Evolutionary conservation across 148 eudicot genomes (phyloP).

Genomic region (Chenopodium quinoa): DNA sequence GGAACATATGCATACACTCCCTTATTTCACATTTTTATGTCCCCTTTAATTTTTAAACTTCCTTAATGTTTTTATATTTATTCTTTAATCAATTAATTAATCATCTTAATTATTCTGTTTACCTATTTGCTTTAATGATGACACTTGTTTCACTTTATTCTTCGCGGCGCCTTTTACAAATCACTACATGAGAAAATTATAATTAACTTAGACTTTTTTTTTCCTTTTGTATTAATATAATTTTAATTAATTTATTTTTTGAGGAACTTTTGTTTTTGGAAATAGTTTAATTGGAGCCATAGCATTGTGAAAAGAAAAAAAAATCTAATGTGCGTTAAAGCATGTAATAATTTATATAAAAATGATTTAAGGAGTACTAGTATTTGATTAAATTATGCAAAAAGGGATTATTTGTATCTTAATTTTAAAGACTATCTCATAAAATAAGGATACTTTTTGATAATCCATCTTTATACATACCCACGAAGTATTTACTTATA

Average conservation of each 20-base stretch:
- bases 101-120: constrained; percentile 20
- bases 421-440: background rate
- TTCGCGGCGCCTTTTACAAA: constrained; percentile 26
- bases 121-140: constrained; percentile 29
- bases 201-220: background rate
- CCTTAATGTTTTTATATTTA: constrained; percentile 1
- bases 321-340: constrained; percentile 9
- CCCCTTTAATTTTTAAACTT: constrained; percentile 19
- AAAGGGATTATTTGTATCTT: background rate
- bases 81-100: constrained; percentile 6
- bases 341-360: background rate
- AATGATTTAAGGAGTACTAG: background rate
- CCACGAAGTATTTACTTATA: background rate
- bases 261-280: background rate
- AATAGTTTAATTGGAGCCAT: background rate
- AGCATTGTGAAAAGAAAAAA: background rate
- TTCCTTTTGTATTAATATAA: too few relatives aligned
- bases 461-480: background rate
- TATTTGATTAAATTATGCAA: background rate
- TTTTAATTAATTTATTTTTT: background rate
- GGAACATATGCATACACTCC: constrained; percentile 18
- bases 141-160: constrained; percentile 28
- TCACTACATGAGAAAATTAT: background rate
- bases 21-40: constrained; percentile 25
- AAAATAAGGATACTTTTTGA: background rate